Conservation (phyloP, 2,329 filamentous ascomycete species). For the Geoglossum cookeanum region DNA sequence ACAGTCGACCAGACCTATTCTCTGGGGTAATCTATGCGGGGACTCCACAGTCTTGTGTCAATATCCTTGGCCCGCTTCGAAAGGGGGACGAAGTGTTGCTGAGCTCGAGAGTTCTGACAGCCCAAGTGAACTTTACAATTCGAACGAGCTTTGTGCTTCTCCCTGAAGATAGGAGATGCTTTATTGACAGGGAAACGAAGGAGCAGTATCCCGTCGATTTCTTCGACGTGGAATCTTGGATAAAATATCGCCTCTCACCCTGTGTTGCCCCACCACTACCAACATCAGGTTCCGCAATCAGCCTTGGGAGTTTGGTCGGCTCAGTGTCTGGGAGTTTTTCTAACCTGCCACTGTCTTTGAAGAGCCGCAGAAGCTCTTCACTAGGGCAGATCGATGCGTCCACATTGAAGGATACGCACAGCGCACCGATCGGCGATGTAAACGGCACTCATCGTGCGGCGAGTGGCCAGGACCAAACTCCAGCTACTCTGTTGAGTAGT, state of each 20-base stretch:
- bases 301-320: background rate
- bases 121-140: slow-evolving; percentile 83
- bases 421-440: background rate
- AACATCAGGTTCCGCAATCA: slow-evolving; percentile 20
- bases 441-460: background rate
- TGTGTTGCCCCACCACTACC: slow-evolving; percentile 48
- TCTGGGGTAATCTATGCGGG: slow-evolving; percentile 73
- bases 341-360: background rate
- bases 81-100: slow-evolving; percentile 86
- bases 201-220: slow-evolving; percentile 72
- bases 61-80: slow-evolving; percentile 73
- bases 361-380: background rate
- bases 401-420: background rate
- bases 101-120: slow-evolving; percentile 75
- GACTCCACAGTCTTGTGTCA: slow-evolving; percentile 69
- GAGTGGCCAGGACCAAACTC: background rate
- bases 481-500: background rate
- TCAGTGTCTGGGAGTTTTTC: background rate
- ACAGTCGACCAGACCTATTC: slow-evolving; percentile 68
- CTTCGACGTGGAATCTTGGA: slow-evolving; percentile 62
- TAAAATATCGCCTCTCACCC: slow-evolving; percentile 57
- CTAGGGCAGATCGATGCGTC: background rate
- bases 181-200: slow-evolving; percentile 63
- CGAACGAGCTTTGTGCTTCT: slow-evolving; percentile 71
- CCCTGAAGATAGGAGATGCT: slow-evolving; percentile 73